Conservation (phyloP, 768 basidiomycete species). For the Galerina sulciceps region DNA sequence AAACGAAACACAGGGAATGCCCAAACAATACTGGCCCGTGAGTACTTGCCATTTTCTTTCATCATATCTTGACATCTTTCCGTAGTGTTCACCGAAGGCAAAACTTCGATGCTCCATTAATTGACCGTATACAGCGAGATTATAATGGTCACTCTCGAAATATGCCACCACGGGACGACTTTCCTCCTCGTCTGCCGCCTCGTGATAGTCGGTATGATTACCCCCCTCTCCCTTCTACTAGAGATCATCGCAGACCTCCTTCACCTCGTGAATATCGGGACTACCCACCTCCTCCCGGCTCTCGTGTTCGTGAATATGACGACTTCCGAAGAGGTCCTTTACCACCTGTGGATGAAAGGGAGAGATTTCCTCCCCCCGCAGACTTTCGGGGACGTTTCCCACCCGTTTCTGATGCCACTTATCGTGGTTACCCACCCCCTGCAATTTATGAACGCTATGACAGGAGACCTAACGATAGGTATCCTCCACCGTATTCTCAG, state of each 20-base stretch:
- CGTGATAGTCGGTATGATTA: slow-evolving; percentile 70
- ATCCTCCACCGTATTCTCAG: slow-evolving; percentile 42
- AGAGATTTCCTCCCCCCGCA: slow-evolving; percentile 56
- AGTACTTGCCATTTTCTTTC: slow-evolving; percentile 29
- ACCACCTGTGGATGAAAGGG: slow-evolving; percentile 43
- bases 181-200: slow-evolving; percentile 45
- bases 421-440: slow-evolving; percentile 58
- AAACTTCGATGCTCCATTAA: slow-evolving; percentile 53
- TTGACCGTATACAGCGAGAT: slow-evolving; percentile 67
- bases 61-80: slow-evolving; percentile 2
- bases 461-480: slow-evolving; percentile 56
- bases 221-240: slow-evolving; percentile 45
- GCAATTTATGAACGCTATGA: slow-evolving; percentile 68
- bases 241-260: slow-evolving; percentile 65
- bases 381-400: slow-evolving; percentile 64
- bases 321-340: slow-evolving; percentile 63
- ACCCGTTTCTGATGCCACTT: slow-evolving; percentile 54
- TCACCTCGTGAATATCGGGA: slow-evolving; percentile 75
- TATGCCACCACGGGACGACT: slow-evolving; percentile 60
- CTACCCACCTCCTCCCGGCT: slow-evolving; percentile 51
- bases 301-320: slow-evolving; percentile 70
- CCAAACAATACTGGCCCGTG: slow-evolving; percentile 60
- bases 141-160: slow-evolving; percentile 50
- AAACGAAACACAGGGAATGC: slow-evolving; percentile 61
- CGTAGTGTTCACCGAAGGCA: slow-evolving; percentile 39